A percentile compares a stretch with the other conserved stretches of the same genome.
Conservation (phyloP, 345 rosid species). For the Acer negundo region DNA sequence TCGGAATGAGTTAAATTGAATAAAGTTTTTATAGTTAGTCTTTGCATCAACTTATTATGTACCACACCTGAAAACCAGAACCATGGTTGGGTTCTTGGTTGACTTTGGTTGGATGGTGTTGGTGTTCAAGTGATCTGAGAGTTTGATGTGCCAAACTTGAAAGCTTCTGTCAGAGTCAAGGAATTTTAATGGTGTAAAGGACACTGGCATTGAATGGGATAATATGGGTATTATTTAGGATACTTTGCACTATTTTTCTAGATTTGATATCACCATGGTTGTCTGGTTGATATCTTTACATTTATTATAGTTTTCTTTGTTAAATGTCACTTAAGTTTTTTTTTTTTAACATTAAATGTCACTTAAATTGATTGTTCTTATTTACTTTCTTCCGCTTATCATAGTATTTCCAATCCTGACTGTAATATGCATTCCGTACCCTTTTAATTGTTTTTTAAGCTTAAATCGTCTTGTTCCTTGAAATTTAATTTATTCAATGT, state of each 20-base stretch:
- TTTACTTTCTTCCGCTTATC: neutral
- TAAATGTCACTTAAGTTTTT: neutral
- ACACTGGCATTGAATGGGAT: neutral
- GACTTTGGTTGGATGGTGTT: neutral
- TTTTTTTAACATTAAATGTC: neutral
- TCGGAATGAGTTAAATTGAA: neutral
- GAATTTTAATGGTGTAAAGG: neutral
- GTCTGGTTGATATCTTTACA: neutral
- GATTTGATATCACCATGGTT: neutral
- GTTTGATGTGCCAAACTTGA: neutral
- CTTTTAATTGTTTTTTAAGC: neutral
- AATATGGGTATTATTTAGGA: neutral
- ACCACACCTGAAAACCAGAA: neutral
- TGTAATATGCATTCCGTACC: neutral
- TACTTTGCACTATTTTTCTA: neutral
- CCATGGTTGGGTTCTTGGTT: neutral
- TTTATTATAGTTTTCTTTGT: neutral
- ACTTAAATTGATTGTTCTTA: neutral
- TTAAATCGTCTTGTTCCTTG: neutral
- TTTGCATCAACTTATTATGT: constrained; percentile 6
- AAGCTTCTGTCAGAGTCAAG: neutral
- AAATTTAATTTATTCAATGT: constrained; percentile 4
- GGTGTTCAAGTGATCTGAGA: neutral
- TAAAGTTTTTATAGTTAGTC: neutral
- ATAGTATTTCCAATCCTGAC: no score